Percentiles rank a stretch among this genome's conserved stretches.
These are phyloP conservation scores for Pulveroboletus frians DNA, from an alignment of 768 basidiomycete species.

Conservation along the genomic window DNA sequence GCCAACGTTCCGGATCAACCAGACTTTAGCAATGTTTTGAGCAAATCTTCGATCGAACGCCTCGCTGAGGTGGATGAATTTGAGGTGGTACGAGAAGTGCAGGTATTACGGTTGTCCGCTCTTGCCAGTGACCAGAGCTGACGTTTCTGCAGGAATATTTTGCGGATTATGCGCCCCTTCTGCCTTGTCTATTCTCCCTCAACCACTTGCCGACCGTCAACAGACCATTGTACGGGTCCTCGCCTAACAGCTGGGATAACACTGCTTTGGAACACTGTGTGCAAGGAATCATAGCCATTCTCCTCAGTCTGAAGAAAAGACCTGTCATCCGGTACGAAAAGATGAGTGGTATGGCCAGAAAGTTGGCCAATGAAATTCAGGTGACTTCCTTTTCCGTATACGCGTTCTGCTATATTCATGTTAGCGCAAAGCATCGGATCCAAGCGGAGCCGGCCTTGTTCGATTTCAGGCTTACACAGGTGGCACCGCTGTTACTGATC, in stretches of 20 bases:
- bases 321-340: constrained; percentile 91
- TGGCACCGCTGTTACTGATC: constrained; percentile 84
- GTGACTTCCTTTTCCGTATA: constrained; percentile 34
- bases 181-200: constrained; percentile 83
- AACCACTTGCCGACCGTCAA: constrained; percentile 63
- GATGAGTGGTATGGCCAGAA: constrained; percentile 90
- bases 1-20: constrained; percentile 13
- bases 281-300: constrained; percentile 76
- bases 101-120: constrained; percentile 48
- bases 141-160: constrained; percentile 77
- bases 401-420: constrained; percentile 3
- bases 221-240: constrained; percentile 66
- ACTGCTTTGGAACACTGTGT: constrained; percentile 72
- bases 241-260: constrained; percentile 68
- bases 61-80: constrained; percentile 93
- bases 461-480: constrained; percentile 86
- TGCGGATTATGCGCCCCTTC: constrained; percentile 88
- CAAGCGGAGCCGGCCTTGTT: constrained; percentile 79
- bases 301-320: constrained; percentile 94
- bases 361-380: constrained; percentile 80
- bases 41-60: constrained; percentile 85
- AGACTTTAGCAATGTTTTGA: constrained; percentile 96
- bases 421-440: constrained; percentile 58
- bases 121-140: not conserved
- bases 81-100: constrained; percentile 94